phyloP scores from a whole-genome alignment of 164 flowering plant genomes.

The Stephania cephalantha region DNA sequence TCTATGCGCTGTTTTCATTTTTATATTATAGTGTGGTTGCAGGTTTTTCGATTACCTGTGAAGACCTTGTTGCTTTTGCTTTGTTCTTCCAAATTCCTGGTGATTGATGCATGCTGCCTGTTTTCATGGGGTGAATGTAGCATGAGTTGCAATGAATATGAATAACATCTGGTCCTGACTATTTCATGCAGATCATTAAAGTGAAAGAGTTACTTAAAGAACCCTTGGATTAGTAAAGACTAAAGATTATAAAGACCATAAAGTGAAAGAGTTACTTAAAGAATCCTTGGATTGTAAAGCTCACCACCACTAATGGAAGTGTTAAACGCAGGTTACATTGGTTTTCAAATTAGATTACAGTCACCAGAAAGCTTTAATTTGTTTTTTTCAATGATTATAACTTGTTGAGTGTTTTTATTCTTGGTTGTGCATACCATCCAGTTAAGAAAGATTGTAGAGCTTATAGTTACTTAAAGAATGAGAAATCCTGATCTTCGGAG shows the following conservation, averaged over 20 bases:
- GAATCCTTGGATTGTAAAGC: conserved; percentile 28
- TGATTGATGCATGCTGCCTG: conserved; percentile 16
- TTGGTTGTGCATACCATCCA: conserved; percentile 60
- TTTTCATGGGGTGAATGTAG: conserved; percentile 18
- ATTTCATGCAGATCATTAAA: conserved; percentile 67
- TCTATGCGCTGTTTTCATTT: not conserved
- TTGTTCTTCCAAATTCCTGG: conserved; percentile 6
- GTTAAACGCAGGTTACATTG: conserved; percentile 31
- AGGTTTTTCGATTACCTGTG: conserved; percentile 3
- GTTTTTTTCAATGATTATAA: conserved; percentile 17
- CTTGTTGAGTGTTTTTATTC: conserved; percentile 22
- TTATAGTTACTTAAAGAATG: conserved; percentile 68
- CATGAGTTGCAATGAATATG: conserved; percentile 23
- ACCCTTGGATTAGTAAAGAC: conserved; percentile 50
- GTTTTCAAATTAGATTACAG: conserved; percentile 32
- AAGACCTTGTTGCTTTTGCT: conserved; percentile 2
- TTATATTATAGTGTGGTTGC: not conserved
- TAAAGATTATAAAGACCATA: conserved; percentile 40
- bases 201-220: conserved; percentile 54
- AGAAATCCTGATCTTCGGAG: conserved; percentile 43
- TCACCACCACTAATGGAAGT: conserved; percentile 29
- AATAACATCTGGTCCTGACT: conserved; percentile 42
- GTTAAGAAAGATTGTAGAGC: conserved; percentile 71
- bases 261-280: conserved; percentile 38
- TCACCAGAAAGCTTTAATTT: conserved; percentile 16